Evolutionary conservation across 805 yeast genomes (phyloP), one percentile per base, ranked within the genome.

Genomic region (Metschnikowia bowlesiae): DNA sequence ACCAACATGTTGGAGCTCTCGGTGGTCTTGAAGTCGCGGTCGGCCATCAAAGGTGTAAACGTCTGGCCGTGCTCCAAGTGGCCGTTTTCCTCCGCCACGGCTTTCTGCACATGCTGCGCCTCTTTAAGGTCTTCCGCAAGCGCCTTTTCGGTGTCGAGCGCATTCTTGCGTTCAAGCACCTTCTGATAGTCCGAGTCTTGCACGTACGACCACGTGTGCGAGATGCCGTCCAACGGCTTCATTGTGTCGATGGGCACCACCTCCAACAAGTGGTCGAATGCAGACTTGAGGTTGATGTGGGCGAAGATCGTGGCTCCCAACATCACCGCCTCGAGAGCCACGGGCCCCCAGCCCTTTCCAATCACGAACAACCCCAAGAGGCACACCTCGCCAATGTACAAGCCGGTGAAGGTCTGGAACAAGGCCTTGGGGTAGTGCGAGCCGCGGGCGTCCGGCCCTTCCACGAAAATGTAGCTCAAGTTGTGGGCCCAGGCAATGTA

Each of bases 261-360:
- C 0, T 62, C 62, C 53, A 85, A 62, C 63, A 90, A 72, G 10
- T 78, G 74, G 50, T 78, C 53, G 63, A 89, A 88, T 0, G 97
- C 89, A 8, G 62, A 53, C 54, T 76, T 80, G 63, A 92, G 66
- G 54, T 81, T 78, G 31, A 81, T 14, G 61, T 92, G 97, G 51
- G 80, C 75, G 62, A 88, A 84, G 4, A 79, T 78, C 0, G 97
- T 89, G 56, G 77, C 67, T 8, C 77, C 79, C 11, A 89, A 60
- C 39, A 85, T 74, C 46, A 91, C 74, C 1, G 82, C 83, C 65
- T 87, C 88, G 48, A 92, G 69, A 3, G 84, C 87, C 55, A 90
- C 77, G 35, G 97, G 96, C 41, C 97, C 98, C 97, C 97, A 92
- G 39, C 95, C 86, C 74, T 89, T 89, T 53, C 95, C 90, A 49